Percentiles rank a stretch among this genome's conserved stretches.
These are phyloP conservation scores for Grammothele lineata DNA, from an alignment of 768 basidiomycete species.

Conservation along the genomic window DNA sequence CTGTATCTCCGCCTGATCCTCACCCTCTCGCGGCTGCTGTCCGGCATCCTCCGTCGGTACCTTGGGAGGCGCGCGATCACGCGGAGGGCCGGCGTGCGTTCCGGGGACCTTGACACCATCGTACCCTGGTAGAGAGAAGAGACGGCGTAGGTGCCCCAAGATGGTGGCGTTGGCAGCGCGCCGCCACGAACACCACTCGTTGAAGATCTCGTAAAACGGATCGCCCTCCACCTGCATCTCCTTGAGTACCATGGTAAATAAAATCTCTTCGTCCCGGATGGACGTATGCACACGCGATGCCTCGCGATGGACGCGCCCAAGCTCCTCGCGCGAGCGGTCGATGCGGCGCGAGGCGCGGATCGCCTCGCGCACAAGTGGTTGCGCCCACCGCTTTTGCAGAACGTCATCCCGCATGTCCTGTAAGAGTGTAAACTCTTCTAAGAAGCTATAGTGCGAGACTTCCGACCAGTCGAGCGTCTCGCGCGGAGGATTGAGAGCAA, in stretches of 20 bases:
- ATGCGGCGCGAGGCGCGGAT: conserved; percentile 20
- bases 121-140: conserved; percentile 8
- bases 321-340: conserved; percentile 23
- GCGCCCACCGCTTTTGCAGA: conserved; percentile 22
- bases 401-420: conserved; percentile 24
- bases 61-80: neutral
- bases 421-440: conserved; percentile 30
- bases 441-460: conserved; percentile 25
- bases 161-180: conserved; percentile 4
- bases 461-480: conserved; percentile 22
- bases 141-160: conserved; percentile 6
- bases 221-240: neutral
- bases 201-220: neutral
- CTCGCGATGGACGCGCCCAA: conserved; percentile 22
- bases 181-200: conserved; percentile 1
- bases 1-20: too few species aligned
- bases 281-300: conserved; percentile 23
- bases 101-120: neutral
- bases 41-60: neutral
- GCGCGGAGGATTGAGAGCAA: conserved; percentile 19
- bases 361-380: conserved; percentile 18
- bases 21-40: too few species aligned
- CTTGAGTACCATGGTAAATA: conserved; percentile 3
- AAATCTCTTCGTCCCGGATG: conserved; percentile 18
- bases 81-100: neutral